phyloP scores from a whole-genome alignment of 1,139 yeast species.

The Hansenula anomala region DNA sequence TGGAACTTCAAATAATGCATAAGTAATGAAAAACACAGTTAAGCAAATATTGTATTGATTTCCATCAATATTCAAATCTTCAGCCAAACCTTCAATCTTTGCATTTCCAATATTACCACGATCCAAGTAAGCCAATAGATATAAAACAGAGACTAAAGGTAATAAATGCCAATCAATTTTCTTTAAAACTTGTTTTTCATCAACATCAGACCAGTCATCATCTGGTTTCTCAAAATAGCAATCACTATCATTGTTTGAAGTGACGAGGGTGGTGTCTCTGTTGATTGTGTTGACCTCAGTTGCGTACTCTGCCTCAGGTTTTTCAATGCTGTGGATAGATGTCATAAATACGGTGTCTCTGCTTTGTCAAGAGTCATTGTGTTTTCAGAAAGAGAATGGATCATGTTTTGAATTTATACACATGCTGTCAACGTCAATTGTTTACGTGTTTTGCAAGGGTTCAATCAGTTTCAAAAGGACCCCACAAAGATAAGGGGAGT shows the following conservation, averaged over 20 bases:
- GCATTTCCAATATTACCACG: conserved; percentile 61
- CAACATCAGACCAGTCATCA: neutral
- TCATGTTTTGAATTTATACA: too few relatives aligned
- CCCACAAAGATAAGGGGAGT: too few relatives aligned
- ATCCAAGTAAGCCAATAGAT: conserved; percentile 52
- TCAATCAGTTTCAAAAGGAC: too few relatives aligned
- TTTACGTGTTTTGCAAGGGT: too few relatives aligned
- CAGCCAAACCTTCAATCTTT: conserved; percentile 50
- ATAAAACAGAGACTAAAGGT: conserved; percentile 46
- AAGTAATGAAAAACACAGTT: conserved; percentile 53
- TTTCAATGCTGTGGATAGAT: too few relatives aligned
- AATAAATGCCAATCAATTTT: conserved; percentile 42
- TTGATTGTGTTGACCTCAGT: too few relatives aligned
- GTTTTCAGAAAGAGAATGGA: too few relatives aligned
- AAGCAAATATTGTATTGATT: conserved; percentile 48
- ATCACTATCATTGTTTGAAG: neutral
- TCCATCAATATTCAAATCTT: conserved; percentile 43
- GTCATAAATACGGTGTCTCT: too few relatives aligned
- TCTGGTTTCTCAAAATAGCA: conserved; percentile 34
- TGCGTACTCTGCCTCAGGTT: too few relatives aligned
- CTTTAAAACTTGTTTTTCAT: conserved; percentile 27
- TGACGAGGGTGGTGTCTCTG: neutral
- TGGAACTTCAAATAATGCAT: conserved; percentile 52
- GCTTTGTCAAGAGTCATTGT: too few relatives aligned
- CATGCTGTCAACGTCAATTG: too few relatives aligned